Base-by-base conservation (phyloP, 1,284 basidiomycete genomes). In the Trametes hirsuta region DNA sequence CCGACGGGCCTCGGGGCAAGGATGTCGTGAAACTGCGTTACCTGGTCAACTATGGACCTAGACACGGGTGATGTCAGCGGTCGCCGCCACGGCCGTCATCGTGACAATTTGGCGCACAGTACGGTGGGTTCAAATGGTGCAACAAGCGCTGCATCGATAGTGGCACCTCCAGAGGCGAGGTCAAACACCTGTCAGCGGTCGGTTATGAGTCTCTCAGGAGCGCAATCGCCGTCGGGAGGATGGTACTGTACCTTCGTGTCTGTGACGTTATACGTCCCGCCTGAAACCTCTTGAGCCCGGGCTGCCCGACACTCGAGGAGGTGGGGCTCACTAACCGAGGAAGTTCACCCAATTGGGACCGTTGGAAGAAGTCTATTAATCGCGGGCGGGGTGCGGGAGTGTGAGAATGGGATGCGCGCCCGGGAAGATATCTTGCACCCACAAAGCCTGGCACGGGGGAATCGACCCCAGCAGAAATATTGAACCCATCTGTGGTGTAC, bases 1-100 rank as follows among this genome's bases (percentile, higher is more conserved):
- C 77, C 81, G 9, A 66, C 60, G 1, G 85, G 86, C 60, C 81
- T 82, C 1, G 79, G 65, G 0, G 83, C 80, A 1, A 87, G 72
- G 57, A 84, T 76, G 12, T 76, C 47, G 51, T 82, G 78, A 72
- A 87, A 88, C 63, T 83, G 80, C 18, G 77, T 71, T 4, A 88
- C 85, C 69, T 88, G 85, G 60, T 87, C 81, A 1, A 86, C 85
- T 51, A 88, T 74, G 0, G 85, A 86, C 56, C 86, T 87, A 49
- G 9, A 30, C 39, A 39, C 39, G 47, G 15, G 45, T 40, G 35
- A 56, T 45, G 51, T 58, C 45, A 44, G 45, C 24, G 36, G 21
- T 18, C 18, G 8, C 25, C 30, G 30, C 18, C 39, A 34, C 53
- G 35, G 36, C 18, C 30, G 25, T 37, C 25, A 54, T 24, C 22